phyloP scores from a whole-genome alignment of 352 stramenopile genomes.

The Phytophthora uliginosa region DNA sequence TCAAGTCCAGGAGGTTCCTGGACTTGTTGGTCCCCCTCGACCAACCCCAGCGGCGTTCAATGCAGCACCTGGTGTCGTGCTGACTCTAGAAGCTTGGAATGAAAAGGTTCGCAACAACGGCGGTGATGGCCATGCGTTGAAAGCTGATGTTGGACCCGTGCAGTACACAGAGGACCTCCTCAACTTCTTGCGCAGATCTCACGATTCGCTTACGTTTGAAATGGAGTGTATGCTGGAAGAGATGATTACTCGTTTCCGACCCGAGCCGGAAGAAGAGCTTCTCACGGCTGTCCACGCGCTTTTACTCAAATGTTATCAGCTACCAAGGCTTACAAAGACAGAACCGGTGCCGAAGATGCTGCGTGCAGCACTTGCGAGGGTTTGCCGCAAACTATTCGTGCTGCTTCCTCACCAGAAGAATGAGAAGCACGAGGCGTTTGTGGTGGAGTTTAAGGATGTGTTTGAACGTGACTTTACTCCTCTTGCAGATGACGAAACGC shows the following conservation, averaged over 20 bases:
- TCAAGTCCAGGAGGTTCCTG: conserved; percentile 79
- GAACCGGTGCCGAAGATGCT: conserved; percentile 91
- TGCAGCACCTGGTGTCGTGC: conserved; percentile 61
- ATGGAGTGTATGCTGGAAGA: conserved; percentile 99
- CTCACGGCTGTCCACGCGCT: conserved; percentile 96
- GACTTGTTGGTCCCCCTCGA: conserved; percentile 75
- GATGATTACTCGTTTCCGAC: conserved; percentile 98
- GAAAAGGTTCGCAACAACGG: conserved; percentile 60
- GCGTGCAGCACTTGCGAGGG: conserved; percentile 91
- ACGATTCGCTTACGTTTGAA: conserved; percentile 92
- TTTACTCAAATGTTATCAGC: conserved; percentile 95
- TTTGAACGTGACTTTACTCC: conserved; percentile 91
- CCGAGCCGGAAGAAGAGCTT: conserved; percentile 98
- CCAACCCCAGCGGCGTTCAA: conserved; percentile 77
- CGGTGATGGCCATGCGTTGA: conserved; percentile 46
- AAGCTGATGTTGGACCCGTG: conserved; percentile 82
- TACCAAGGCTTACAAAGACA: conserved; percentile 80
- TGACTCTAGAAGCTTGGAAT: conserved; percentile 80
- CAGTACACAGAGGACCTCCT: conserved; percentile 96
- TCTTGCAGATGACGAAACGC: conserved; percentile 34
- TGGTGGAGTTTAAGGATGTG: conserved; percentile 86
- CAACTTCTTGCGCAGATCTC: conserved; percentile 94
- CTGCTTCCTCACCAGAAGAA: conserved; percentile 86
- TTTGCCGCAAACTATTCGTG: conserved; percentile 95
- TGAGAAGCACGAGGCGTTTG: conserved; percentile 90